Conservation (phyloP, 2,329 filamentous ascomycete genomes). For the Myriosclerotinia duriaeana region DNA sequence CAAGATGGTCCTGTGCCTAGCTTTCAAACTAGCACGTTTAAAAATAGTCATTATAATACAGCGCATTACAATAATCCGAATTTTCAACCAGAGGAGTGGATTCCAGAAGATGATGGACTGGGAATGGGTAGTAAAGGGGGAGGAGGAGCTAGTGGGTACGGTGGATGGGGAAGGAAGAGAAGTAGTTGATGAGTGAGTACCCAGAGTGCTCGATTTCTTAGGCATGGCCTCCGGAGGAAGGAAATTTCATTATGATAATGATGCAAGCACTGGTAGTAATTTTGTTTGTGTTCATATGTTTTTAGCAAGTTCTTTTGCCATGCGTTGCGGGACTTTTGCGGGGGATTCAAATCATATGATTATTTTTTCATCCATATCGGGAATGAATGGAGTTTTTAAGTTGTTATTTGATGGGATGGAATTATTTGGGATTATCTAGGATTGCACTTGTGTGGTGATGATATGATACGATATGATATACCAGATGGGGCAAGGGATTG, state of each 20-base stretch:
- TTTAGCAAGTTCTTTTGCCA: not conserved
- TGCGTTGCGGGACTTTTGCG: not conserved
- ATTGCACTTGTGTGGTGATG: not conserved
- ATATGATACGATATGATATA: not conserved
- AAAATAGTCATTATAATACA: constrained; percentile 65
- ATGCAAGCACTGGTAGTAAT: constrained; percentile 6
- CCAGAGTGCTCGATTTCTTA: not conserved
- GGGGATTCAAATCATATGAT: constrained; percentile 4
- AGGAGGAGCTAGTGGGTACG: constrained; percentile 6
- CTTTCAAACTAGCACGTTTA: constrained; percentile 56
- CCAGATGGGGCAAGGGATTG: no score
- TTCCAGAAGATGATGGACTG: constrained; percentile 39
- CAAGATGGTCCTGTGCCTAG: constrained; percentile 35
- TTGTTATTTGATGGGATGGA: not conserved
- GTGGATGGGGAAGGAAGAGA: constrained; percentile 22
- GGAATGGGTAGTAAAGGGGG: constrained; percentile 5
- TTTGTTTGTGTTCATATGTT: constrained; percentile 11
- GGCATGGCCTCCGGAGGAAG: no score
- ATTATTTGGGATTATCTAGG: no score
- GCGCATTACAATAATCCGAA: constrained; percentile 67
- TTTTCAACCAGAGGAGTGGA: constrained; percentile 56
- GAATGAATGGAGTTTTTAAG: not conserved
- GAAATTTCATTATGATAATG: constrained; percentile 12
- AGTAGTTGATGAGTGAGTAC: constrained; percentile 11
- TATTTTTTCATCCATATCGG: not conserved